Conservation (phyloP, 2,329 filamentous ascomycete species). For the Mycosphaerella sp. region DNA sequence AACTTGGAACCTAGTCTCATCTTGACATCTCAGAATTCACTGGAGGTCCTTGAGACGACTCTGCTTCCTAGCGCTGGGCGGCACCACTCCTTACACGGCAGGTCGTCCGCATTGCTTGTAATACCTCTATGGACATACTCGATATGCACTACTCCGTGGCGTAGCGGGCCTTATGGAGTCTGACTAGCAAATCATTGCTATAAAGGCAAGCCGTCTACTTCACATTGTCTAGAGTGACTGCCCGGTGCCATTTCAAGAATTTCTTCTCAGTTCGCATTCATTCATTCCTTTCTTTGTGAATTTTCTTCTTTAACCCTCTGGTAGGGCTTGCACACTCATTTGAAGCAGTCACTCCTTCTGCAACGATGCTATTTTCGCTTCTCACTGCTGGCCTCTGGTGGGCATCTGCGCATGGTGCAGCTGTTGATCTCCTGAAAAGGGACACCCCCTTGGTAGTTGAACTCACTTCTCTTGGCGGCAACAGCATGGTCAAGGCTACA, state of each 20-base stretch:
- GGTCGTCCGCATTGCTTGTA: constrained; percentile 1
- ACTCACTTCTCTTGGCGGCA: constrained; percentile 17
- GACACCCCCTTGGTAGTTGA: constrained; percentile 23
- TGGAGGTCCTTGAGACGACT: constrained; percentile 12
- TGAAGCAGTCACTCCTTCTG: neutral
- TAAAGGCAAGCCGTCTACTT: constrained; percentile 11
- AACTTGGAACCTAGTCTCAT: constrained; percentile 8
- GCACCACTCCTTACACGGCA: constrained; percentile 3
- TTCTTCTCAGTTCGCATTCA: neutral
- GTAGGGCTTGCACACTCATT: constrained; percentile 8
- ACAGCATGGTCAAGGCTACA: constrained; percentile 25
- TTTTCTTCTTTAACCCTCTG: constrained; percentile 5
- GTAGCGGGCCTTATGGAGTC: neutral
- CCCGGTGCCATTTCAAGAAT: neutral
- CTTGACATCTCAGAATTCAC: constrained; percentile 1
- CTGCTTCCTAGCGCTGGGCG: neutral
- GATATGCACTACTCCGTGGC: constrained; percentile 3
- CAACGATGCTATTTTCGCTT: constrained; percentile 2
- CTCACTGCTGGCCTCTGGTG: neutral
- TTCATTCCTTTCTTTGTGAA: constrained; percentile 3
- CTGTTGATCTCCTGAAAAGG: constrained; percentile 20
- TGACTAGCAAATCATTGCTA: constrained; percentile 3
- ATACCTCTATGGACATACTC: constrained; percentile 8
- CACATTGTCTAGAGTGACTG: neutral
- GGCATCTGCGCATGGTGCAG: constrained; percentile 4